A percentile compares a stretch with the other conserved stretches of the same genome.
These are phyloP conservation scores for Tagetes erecta DNA, from an alignment of 129 eudicot genomes.

Conservation along the genomic window DNA sequence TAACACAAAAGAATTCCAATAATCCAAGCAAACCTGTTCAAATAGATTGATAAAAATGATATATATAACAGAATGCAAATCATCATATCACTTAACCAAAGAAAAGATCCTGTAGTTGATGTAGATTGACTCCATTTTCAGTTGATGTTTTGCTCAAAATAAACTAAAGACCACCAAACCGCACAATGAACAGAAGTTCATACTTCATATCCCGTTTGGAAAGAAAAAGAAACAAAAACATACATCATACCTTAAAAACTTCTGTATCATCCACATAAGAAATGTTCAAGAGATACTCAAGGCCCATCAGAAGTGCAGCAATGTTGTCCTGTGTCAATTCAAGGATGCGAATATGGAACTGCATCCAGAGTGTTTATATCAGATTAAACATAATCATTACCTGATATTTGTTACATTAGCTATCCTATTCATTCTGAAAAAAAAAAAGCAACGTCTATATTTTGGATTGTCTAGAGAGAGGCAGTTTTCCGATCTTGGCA, in stretches of 20 bases:
- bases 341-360: slow-evolving; percentile 83
- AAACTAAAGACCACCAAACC: slow-evolving; percentile 1
- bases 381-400: slow-evolving; percentile 16
- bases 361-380: slow-evolving; percentile 30
- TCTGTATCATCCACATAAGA: slow-evolving; percentile 98
- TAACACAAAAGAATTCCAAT: slow-evolving; percentile 83
- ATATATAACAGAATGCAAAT: slow-evolving; percentile 12
- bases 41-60: background rate
- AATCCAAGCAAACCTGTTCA: slow-evolving; percentile 94
- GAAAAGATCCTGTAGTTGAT: background rate
- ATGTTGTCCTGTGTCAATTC: slow-evolving; percentile 83
- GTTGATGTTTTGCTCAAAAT: background rate
- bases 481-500: slow-evolving; percentile 2
- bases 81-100: slow-evolving; percentile 14
- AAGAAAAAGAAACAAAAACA: slow-evolving; percentile 2
- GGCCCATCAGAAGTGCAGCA: slow-evolving; percentile 71
- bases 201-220: background rate
- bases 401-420: background rate
- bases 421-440: background rate
- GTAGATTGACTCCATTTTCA: background rate
- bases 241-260: slow-evolving; percentile 81
- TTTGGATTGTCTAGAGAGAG: background rate
- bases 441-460: background rate
- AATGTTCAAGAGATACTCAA: slow-evolving; percentile 84
- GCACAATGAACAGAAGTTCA: slow-evolving; percentile 10